Percentiles rank a stretch among this genome's conserved stretches.
These are phyloP conservation scores for Petrea volubilis DNA, from an alignment of 257 asterid species.

Conservation along the genomic window DNA sequence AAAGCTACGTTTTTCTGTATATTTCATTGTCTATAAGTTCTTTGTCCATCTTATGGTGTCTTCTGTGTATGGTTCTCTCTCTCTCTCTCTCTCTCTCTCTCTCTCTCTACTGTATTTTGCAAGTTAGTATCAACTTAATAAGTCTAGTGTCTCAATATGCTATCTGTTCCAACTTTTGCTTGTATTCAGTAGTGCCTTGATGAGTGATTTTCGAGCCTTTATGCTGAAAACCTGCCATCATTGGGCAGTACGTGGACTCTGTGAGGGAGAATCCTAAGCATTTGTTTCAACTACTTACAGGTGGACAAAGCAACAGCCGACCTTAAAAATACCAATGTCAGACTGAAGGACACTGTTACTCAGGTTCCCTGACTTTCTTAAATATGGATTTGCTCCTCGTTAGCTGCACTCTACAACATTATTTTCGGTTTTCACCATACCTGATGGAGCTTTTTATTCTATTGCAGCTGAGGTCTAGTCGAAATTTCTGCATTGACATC, in stretches of 20 bases:
- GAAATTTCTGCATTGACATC: constrained; percentile 93
- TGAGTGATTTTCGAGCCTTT: not conserved
- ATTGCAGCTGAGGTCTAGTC: constrained; percentile 92
- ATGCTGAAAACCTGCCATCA: constrained; percentile 28
- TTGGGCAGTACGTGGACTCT: not conserved
- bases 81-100: not conserved
- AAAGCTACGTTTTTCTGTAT: not conserved
- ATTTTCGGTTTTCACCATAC: not conserved
- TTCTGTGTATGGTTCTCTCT: not conserved
- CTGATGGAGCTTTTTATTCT: constrained; percentile 19
- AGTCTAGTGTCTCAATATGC: not conserved
- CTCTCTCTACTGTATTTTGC: not conserved
- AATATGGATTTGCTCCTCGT: not conserved
- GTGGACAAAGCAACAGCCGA: constrained; percentile 95
- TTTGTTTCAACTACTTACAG: constrained; percentile 42
- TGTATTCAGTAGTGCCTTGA: not conserved
- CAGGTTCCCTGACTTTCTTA: constrained; percentile 60
- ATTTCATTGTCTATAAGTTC: not conserved
- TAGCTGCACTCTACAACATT: not conserved
- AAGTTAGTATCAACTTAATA: not conserved
- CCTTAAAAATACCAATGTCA: constrained; percentile 91
- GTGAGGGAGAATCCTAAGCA: constrained; percentile 2
- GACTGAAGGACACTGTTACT: constrained; percentile 91
- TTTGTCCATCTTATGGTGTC: not conserved
- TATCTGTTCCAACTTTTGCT: not conserved